Evolutionary conservation across 345 rosid species (phyloP).

Genomic region (Eucalyptus regnans): DNA sequence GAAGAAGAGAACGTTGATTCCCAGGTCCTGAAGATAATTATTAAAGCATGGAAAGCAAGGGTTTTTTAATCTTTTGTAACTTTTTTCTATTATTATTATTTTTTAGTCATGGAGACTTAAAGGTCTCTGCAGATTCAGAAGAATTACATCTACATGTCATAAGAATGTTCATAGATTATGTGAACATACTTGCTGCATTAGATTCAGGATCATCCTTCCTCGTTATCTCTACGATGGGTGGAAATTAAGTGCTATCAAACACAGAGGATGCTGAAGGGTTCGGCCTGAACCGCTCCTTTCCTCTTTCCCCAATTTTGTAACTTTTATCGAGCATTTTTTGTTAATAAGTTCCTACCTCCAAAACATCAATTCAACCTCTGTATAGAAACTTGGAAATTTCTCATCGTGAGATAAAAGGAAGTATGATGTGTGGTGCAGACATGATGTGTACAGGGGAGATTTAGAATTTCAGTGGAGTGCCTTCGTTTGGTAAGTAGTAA

Average conservation of each 20-base stretch:
- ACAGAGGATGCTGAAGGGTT: neutral
- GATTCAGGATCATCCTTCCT: neutral
- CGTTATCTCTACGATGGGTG: neutral
- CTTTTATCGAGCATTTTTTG: neutral
- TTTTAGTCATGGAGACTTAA: no score
- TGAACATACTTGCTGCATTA: neutral
- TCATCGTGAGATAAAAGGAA: neutral
- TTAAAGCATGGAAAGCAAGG: no score
- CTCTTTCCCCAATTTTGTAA: neutral
- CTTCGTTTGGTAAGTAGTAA: neutral
- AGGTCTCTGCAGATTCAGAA: neutral
- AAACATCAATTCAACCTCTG: neutral
- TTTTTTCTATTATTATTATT: no score
- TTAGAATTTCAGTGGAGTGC: neutral
- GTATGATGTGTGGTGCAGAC: neutral
- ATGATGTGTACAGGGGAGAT: neutral
- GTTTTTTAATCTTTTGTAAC: no score
- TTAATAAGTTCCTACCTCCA: neutral
- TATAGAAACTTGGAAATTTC: neutral
- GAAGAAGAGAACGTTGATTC: neutral
- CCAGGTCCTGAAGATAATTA: no score
- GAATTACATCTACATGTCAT: neutral
- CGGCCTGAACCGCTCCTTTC: no score
- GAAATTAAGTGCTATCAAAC: neutral
- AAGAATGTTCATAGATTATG: neutral